These are phyloP conservation scores for Coemansia sp. DNA, from an alignment of 192 early-diverging fungal genomes.

Conservation along the genomic window DNA sequence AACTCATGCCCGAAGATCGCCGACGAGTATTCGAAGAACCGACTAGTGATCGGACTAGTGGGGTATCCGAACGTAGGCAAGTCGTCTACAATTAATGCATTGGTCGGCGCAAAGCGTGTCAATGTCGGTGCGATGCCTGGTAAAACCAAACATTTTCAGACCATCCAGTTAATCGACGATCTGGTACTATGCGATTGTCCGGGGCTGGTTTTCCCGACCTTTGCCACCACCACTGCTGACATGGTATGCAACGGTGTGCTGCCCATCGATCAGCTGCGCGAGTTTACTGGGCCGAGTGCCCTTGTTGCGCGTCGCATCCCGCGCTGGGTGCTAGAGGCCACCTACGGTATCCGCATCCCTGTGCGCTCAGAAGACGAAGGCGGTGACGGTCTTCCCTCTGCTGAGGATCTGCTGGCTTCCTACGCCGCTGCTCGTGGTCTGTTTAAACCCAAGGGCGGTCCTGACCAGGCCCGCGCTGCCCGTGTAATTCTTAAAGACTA, in stretches of 20 bases:
- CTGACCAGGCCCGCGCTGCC: constrained; percentile 96
- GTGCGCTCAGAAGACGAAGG: constrained; percentile 74
- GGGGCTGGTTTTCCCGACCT: constrained; percentile 97
- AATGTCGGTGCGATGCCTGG: constrained; percentile 96
- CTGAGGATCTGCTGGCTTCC: constrained; percentile 83
- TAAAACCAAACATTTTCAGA: constrained; percentile 99
- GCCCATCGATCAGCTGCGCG: constrained; percentile 97
- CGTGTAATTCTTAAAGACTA: constrained; percentile 98
- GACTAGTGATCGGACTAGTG: constrained; percentile 89
- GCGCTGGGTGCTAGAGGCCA: constrained; percentile 79
- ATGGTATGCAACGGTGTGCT: constrained; percentile 98
- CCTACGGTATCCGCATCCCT: constrained; percentile 90
- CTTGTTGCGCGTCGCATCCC: constrained; percentile 85
- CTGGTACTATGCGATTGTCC: constrained; percentile 98
- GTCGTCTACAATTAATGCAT: constrained; percentile 96
- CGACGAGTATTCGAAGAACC: constrained; percentile 48
- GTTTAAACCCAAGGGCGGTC: constrained; percentile 92
- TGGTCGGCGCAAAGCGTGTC: constrained; percentile 91
- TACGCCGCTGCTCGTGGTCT: constrained; percentile 95
- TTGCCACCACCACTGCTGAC: constrained; percentile 97
- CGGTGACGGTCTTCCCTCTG: constrained; percentile 74
- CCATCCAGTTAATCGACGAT: constrained; percentile 83
- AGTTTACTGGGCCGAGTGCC: constrained; percentile 83
- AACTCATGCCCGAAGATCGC: constrained; percentile 55
- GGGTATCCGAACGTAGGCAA: constrained; percentile 99